Conservation (phyloP, 2,329 filamentous ascomycete genomes). For the Penicillium brasilianum region DNA sequence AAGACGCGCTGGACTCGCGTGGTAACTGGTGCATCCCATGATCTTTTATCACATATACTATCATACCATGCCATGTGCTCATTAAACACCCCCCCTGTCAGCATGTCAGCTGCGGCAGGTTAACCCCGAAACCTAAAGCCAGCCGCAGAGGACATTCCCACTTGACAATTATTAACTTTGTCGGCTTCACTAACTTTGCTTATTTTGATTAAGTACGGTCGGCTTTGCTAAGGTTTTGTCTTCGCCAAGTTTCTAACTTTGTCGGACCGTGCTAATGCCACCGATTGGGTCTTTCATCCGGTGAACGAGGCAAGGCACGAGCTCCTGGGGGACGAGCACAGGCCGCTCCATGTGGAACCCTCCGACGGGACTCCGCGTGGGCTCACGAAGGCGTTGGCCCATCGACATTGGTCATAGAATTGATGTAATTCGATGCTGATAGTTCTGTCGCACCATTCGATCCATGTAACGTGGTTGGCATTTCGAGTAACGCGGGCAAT, state of each 20-base stretch:
- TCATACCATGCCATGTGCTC: neutral
- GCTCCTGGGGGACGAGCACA: neutral
- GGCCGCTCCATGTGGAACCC: slow-evolving; percentile 4
- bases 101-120: neutral
- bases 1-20: neutral
- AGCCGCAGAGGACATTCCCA: neutral
- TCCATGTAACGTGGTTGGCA: slow-evolving; percentile 1
- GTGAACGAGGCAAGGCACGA: neutral
- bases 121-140: slow-evolving; percentile 2
- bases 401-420: slow-evolving; percentile 10
- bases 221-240: neutral
- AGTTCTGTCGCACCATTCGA: neutral
- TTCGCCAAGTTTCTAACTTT: neutral
- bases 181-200: neutral
- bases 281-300: neutral
- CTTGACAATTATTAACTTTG: neutral
- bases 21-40: neutral
- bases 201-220: no score
- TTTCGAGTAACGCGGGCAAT: neutral
- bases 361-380: slow-evolving; percentile 10
- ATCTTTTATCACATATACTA: neutral
- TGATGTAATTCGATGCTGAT: neutral
- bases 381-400: neutral
- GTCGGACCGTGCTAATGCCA: neutral
- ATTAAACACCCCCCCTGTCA: no score